Conservation (phyloP, 805 yeast species). For the Pichia rugopelliculosa region DNA sequence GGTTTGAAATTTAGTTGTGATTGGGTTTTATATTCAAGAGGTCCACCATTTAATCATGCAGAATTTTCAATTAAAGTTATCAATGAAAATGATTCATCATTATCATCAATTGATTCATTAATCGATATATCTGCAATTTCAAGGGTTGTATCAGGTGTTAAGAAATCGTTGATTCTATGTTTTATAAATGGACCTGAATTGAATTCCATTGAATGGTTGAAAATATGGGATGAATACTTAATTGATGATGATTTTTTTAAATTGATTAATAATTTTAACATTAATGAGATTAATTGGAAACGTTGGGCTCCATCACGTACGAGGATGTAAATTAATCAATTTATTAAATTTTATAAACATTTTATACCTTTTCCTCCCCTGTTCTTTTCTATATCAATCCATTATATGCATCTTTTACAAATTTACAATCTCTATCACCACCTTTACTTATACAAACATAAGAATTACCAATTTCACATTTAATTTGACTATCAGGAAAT, state of each 20-base stretch:
- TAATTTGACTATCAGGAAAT: slow-evolving; percentile 75
- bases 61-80: slow-evolving; percentile 54
- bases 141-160: slow-evolving; percentile 82
- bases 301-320: slow-evolving; percentile 86
- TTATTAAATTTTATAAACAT: neutral
- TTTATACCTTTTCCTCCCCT: neutral
- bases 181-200: slow-evolving; percentile 52
- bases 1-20: slow-evolving; percentile 94
- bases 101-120: slow-evolving; percentile 19
- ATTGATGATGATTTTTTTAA: slow-evolving; percentile 16
- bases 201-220: slow-evolving; percentile 20
- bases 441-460: slow-evolving; percentile 79
- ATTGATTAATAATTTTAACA: slow-evolving; percentile 33
- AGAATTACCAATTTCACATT: slow-evolving; percentile 62
- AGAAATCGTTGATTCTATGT: slow-evolving; percentile 63
- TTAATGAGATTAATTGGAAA: slow-evolving; percentile 61
- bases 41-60: slow-evolving; percentile 95
- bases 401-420: slow-evolving; percentile 68
- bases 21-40: slow-evolving; percentile 71
- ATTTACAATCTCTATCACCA: slow-evolving; percentile 74
- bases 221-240: slow-evolving; percentile 10
- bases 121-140: slow-evolving; percentile 61
- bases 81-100: slow-evolving; percentile 6
- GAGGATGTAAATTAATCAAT: slow-evolving; percentile 45
- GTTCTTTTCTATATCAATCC: slow-evolving; percentile 31